phyloP scores from a whole-genome alignment of 108 stramenopile genomes.

The Fistulifera solaris region DNA sequence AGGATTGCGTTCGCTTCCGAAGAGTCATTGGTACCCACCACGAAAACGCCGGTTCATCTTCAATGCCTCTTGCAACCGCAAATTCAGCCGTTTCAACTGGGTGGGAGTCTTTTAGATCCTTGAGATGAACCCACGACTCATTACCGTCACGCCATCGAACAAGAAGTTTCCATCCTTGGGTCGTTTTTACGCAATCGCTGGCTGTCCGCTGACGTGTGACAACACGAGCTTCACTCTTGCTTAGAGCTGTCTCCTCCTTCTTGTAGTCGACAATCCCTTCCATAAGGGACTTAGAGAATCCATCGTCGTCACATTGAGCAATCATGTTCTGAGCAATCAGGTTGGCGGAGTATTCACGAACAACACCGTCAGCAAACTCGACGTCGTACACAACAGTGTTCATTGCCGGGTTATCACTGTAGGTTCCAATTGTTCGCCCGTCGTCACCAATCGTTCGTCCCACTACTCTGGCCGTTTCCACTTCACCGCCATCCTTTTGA shows the following conservation, averaged over 20 bases:
- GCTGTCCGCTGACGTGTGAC: constrained; percentile 2
- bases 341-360: constrained; percentile 36
- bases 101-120: constrained; percentile 21
- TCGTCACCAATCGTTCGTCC: constrained; percentile 12
- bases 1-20: constrained; percentile 17
- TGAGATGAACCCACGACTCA: constrained; percentile 10
- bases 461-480: constrained; percentile 14
- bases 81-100: constrained; percentile 27
- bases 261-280: constrained; percentile 20
- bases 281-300: constrained; percentile 10
- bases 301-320: constrained; percentile 23
- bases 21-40: constrained; percentile 29
- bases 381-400: constrained; percentile 30
- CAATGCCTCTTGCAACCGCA: constrained; percentile 19
- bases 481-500: constrained; percentile 10
- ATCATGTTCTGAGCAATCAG: constrained; percentile 42
- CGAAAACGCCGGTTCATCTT: constrained; percentile 25
- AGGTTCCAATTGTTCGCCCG: constrained; percentile 20
- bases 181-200: constrained; percentile 12
- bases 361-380: constrained; percentile 46
- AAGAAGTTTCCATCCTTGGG: constrained; percentile 22
- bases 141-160: constrained; percentile 20
- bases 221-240: constrained; percentile 3
- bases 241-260: constrained; percentile 7
- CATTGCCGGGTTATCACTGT: constrained; percentile 23